A percentile compares a stretch with the other conserved stretches of the same genome.
phyloP scores from a whole-genome alignment of 306 rosid species.

The Castanopsis chinensis region DNA sequence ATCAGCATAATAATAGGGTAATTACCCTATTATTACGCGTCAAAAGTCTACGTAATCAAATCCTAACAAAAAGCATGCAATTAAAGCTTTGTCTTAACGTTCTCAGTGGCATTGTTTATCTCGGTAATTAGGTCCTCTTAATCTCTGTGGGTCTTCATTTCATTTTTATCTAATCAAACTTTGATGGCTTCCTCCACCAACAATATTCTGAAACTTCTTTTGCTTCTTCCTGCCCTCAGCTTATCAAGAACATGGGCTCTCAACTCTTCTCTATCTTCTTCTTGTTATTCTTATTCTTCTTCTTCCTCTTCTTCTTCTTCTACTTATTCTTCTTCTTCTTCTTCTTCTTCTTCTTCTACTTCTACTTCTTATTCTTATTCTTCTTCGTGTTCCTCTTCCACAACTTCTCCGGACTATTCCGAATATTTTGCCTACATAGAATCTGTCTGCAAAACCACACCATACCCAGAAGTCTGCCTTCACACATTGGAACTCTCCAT shows the following conservation, averaged over 20 bases:
- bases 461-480: slow-evolving; percentile 54
- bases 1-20: too few relatives aligned
- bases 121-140: not conserved
- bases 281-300: not conserved
- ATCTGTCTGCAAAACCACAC: slow-evolving; percentile 56
- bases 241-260: slow-evolving; percentile 16
- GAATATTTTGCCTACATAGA: slow-evolving; percentile 32
- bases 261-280: not conserved
- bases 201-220: slow-evolving; percentile 17
- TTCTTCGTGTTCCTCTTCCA: slow-evolving; percentile 5
- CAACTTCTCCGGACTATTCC: slow-evolving; percentile 14
- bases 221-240: slow-evolving; percentile 33
- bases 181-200: slow-evolving; percentile 47
- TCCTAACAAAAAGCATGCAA: too few relatives aligned
- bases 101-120: not conserved
- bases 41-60: too few relatives aligned
- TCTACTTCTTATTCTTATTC: too few relatives aligned
- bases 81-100: too few relatives aligned
- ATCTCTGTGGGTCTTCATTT: not conserved
- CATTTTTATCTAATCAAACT: not conserved
- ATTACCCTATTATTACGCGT: too few relatives aligned
- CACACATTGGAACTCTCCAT: slow-evolving; percentile 53
- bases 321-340: slow-evolving; percentile 32
- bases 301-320: slow-evolving; percentile 31
- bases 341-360: slow-evolving; percentile 38